Percentiles rank a stretch among this genome's conserved stretches.
Evolutionary conservation across 257 asterid species (phyloP).

Genomic region (Schizonepeta tenuifolia): DNA sequence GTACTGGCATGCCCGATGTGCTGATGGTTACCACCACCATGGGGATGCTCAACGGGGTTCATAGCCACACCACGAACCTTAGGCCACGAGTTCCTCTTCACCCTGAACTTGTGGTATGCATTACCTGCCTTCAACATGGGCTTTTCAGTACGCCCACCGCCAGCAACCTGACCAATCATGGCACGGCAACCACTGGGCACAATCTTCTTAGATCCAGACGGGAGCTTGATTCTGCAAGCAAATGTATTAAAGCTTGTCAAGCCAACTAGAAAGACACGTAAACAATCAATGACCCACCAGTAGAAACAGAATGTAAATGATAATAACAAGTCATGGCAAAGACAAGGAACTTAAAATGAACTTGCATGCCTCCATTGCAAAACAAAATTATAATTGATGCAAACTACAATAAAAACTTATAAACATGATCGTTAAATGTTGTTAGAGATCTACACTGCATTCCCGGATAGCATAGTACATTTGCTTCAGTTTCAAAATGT

Average conservation of each 20-base stretch:
- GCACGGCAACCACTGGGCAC: constrained; percentile 63
- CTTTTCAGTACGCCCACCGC: constrained; percentile 62
- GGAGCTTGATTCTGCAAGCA: constrained; percentile 49
- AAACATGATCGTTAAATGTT: not conserved
- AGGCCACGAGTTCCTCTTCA: constrained; percentile 69
- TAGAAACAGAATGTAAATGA: not conserved
- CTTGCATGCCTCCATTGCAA: too few species aligned
- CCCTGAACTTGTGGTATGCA: constrained; percentile 60
- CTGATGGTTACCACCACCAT: constrained; percentile 77
- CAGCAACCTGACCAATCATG: constrained; percentile 64
- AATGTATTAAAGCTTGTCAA: not conserved
- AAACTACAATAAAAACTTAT: not conserved
- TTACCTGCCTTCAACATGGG: constrained; percentile 63
- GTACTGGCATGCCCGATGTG: constrained; percentile 69
- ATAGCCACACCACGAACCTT: constrained; percentile 77
- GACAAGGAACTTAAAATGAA: not conserved
- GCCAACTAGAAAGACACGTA: not conserved
- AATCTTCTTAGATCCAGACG: constrained; percentile 63
- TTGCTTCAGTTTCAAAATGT: not conserved
- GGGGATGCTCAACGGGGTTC: constrained; percentile 77
- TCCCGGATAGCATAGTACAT: not conserved
- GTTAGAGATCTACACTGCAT: not conserved
- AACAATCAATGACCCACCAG: not conserved
- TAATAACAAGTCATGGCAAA: not conserved
- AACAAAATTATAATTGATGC: not conserved